phyloP scores from a whole-genome alignment of 2,329 filamentous ascomycete genomes.

The Dactylonectria estremocensis region DNA sequence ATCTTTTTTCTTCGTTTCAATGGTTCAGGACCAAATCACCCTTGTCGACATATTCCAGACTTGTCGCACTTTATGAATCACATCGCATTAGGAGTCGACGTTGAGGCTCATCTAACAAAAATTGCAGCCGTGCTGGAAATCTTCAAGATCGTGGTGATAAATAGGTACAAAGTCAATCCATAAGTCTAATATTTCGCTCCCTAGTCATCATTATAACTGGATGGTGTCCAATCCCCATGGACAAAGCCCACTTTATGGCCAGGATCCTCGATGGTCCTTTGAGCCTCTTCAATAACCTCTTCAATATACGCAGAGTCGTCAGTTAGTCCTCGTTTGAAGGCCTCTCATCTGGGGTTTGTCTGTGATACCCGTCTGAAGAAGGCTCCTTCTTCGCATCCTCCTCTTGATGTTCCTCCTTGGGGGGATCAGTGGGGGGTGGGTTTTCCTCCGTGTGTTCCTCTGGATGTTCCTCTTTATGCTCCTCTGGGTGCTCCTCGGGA shows the following conservation, averaged over 20 bases:
- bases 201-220: background rate
- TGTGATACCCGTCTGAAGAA: too few species aligned
- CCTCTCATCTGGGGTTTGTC: too few species aligned
- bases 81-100: background rate
- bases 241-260: background rate
- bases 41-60: background rate
- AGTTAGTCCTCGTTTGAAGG: too few species aligned
- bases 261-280: background rate
- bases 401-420: too few species aligned
- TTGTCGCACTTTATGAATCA: too few species aligned
- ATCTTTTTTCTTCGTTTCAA: background rate
- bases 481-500: too few species aligned
- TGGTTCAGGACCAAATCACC: background rate
- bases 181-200: background rate
- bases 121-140: background rate
- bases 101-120: background rate
- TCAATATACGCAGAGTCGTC: background rate
- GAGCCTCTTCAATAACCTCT: background rate
- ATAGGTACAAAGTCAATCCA: too few species aligned
- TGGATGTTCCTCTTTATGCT: too few species aligned
- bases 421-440: too few species aligned
- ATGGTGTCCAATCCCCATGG: background rate
- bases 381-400: too few species aligned
- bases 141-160: background rate
- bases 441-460: too few species aligned